phyloP scores from a whole-genome alignment of 352 stramenopile species.

The Phytopythium sindhum region DNA sequence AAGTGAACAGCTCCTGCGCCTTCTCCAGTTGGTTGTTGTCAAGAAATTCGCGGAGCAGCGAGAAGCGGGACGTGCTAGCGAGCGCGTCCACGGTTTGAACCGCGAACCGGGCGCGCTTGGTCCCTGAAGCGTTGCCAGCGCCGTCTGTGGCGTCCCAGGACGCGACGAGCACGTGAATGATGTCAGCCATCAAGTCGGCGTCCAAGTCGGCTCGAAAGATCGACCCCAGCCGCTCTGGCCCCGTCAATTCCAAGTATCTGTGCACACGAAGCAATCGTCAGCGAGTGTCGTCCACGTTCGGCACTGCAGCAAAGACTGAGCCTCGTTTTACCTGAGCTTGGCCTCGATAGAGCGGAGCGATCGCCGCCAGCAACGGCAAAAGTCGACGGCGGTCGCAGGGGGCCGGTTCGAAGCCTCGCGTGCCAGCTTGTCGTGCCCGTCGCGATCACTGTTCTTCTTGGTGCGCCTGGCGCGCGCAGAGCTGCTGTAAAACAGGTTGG shows the following conservation, averaged over 20 bases:
- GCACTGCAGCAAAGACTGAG: not conserved
- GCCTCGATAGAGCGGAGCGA: conserved; percentile 48
- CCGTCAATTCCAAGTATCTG: conserved; percentile 67
- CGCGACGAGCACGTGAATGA: conserved; percentile 43
- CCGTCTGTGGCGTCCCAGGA: conserved; percentile 12
- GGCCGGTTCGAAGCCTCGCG: conserved; percentile 17
- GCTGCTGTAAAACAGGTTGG: conserved; percentile 69
- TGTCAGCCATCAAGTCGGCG: conserved; percentile 65
- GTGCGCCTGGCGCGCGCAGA: conserved; percentile 9
- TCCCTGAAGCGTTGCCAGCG: conserved; percentile 5
- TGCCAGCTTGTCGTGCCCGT: not conserved
- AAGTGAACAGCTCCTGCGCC: conserved; percentile 25
- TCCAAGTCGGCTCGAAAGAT: conserved; percentile 76
- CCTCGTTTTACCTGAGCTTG: conserved; percentile 43
- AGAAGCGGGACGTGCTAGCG: conserved; percentile 43
- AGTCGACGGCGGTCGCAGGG: conserved; percentile 48
- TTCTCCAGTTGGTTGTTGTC: conserved; percentile 61
- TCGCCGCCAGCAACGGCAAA: conserved; percentile 69
- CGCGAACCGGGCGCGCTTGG: conserved; percentile 30
- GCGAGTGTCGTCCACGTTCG: not conserved
- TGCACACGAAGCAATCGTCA: not conserved
- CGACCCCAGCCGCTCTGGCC: conserved; percentile 28
- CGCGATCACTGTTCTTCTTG: conserved; percentile 8
- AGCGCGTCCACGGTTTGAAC: conserved; percentile 37
- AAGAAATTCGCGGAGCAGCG: conserved; percentile 66